Base-by-base conservation (phyloP, 441 rosid genomes). In the Heliophila coronopifolia region DNA sequence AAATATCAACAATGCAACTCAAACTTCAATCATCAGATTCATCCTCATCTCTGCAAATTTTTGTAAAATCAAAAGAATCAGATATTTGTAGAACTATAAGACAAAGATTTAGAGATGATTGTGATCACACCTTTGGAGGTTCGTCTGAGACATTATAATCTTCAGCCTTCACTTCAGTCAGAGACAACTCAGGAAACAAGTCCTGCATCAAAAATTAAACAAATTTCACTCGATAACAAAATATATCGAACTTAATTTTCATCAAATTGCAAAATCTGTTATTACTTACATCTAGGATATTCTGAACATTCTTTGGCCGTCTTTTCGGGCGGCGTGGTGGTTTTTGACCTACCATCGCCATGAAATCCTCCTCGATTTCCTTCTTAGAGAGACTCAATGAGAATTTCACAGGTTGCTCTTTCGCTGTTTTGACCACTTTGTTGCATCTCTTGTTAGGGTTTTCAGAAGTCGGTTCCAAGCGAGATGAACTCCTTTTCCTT, bases 361-460 rank as follows among this genome's bases (percentile, higher is more conserved):
- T 63, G 67, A 79, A 86, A 69, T 86, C 95, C 13, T 74, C 83
- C 26, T 86, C 89, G 61, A 83, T 74, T 71, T 86, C 92, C 42
- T 78, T 81, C 83, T 58, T 80, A 38, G 78, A 91, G 72, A 25
- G 54, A 9, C 67, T 67, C 54, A 10, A 75, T 25, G 54, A 91
- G n/a, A n/a, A n/a, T n/a, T n/a, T n/a, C n/a, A n/a, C n/a, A n/a
- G n/a, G 71, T 58, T 79, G 23, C 54, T 52, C 32, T 61, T 41
- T 52, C 3, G 23, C 2, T n/a, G n/a, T n/a, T 51, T 61, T 53
- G 60, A 57, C 56, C 69, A 62, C 46, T 68, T 61, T 31, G 58
- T n/a, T n/a, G n/a, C n/a, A n/a, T n/a, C n/a, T n/a, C n/a, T 18
- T 51, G 7, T 24, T 12, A 9, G n/a, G n/a, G n/a, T n/a, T n/a